These are phyloP conservation scores for Lactarius evosmus DNA, from an alignment of 768 basidiomycete genomes.

Conservation along the genomic window DNA sequence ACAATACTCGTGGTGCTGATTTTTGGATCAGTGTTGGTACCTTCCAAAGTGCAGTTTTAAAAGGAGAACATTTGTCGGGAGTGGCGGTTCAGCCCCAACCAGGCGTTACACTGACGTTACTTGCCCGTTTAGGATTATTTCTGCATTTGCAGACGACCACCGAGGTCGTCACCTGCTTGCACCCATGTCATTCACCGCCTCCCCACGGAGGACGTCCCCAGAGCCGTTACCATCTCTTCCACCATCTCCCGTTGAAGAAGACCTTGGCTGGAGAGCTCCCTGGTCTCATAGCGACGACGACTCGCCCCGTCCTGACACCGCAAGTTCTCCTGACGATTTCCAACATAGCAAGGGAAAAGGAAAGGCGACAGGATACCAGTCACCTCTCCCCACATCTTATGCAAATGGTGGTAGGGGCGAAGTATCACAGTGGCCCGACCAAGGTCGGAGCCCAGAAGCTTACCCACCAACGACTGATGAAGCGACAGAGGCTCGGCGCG, in stretches of 20 bases:
- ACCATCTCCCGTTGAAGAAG: slow-evolving; percentile 22
- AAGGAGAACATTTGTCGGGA: no score
- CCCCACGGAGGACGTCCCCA: slow-evolving; percentile 11
- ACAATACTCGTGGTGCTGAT: no score
- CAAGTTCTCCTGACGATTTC: not conserved
- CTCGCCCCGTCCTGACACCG: slow-evolving; percentile 6
- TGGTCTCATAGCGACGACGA: slow-evolving; percentile 13
- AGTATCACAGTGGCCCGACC: not conserved
- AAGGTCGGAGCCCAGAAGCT: slow-evolving; percentile 23
- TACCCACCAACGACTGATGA: slow-evolving; percentile 73
- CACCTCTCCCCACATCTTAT: not conserved
- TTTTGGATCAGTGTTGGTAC: no score
- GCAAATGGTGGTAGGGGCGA: slow-evolving; percentile 16
- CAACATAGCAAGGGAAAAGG: slow-evolving; percentile 25
- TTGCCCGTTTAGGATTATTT: not conserved
- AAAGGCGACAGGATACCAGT: not conserved
- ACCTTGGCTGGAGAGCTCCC: slow-evolving; percentile 19
- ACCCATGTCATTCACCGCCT: slow-evolving; percentile 13
- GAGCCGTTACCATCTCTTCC: slow-evolving; percentile 7
- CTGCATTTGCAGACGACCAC: no score
- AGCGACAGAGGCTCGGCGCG: slow-evolving; percentile 59
- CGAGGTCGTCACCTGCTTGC: not conserved
- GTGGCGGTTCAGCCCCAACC: no score
- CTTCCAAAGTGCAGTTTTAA: no score
- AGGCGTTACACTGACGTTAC: no score